Evolutionary conservation across 108 stramenopile species (phyloP), one percentile per base, ranked within the genome.

Genomic region (Pseudonitzschia multistriata): DNA sequence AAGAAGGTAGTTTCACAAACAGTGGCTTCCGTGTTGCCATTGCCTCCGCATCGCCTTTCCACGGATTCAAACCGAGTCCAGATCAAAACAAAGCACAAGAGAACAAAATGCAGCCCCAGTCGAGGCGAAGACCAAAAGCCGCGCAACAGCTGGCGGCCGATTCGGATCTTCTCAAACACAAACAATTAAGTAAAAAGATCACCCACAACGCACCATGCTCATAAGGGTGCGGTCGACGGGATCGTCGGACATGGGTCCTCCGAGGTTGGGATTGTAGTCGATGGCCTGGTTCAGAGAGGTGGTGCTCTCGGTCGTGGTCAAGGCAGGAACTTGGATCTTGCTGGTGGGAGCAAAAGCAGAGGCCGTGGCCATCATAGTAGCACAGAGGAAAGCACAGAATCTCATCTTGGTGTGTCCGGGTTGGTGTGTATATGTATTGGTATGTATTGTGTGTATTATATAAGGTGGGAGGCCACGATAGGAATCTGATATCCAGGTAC

Each of bases 191-290:
- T 13, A 39, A 39, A 39, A 39, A 39, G 37, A 39, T 39, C 22
- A 52, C 50, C 22, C 50, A 52, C 50, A 57, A 49, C 50, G 50
- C 50, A 52, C 50, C 69, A 49, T 64, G 28, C 19, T 64, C 39
- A 47, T 47, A 0, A 64, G 42, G 24, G 63, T 64, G 3, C 4
- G 33, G 34, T 64, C 63, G 0, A 64, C 63, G 0, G 63, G 63
- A 22, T 64, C 63, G 13, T 7, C 8, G 2, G 57, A 59, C 31
- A 33, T 35, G 34, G 57, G 34, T 59, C 57, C 57, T 17, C 57
- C 57, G 0, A 35, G 31, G 29, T 36, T 36, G 15, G 57, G 57
- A 1, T 59, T 59, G 57, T 59, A 59, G 34, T 59, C 57, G 29
- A 59, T 59, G 0, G 57, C 31, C 29, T 59, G 57, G 33, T 59